phyloP scores from a whole-genome alignment of 164 flowering plant genomes.

The Piper longum region DNA sequence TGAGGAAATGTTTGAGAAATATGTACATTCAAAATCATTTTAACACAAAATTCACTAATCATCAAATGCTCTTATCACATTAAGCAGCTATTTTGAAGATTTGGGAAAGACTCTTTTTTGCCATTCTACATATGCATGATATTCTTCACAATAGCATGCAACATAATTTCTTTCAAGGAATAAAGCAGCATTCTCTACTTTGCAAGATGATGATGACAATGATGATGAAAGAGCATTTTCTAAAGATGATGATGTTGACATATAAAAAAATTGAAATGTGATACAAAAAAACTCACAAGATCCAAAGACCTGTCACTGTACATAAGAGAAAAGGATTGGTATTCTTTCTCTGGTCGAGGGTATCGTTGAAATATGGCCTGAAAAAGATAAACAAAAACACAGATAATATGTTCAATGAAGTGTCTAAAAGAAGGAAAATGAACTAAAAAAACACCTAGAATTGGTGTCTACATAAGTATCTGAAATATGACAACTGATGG shows the following conservation, averaged over 20 bases:
- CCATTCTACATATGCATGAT: slow-evolving; percentile 6
- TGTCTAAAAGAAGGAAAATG: background rate
- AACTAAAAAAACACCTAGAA: background rate
- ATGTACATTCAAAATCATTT: background rate
- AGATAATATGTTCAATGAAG: background rate
- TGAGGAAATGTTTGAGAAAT: background rate
- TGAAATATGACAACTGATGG: too few species aligned
- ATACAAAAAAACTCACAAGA: slow-evolving; percentile 36
- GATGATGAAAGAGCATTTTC: too few species aligned
- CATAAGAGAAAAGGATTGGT: slow-evolving; percentile 87
- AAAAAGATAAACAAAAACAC: slow-evolving; percentile 6
- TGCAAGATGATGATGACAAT: too few species aligned
- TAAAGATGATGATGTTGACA: too few species aligned
- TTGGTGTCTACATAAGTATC: too few species aligned
- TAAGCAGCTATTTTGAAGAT: background rate
- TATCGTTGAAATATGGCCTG: slow-evolving; percentile 88
- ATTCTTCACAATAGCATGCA: background rate
- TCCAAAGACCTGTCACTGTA: slow-evolving; percentile 71
- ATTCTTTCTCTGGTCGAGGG: slow-evolving; percentile 91
- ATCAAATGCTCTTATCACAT: background rate
- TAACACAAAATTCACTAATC: background rate
- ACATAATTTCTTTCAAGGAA: background rate
- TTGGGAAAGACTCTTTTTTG: background rate
- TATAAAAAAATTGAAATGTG: too few species aligned
- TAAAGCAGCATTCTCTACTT: background rate